These are phyloP conservation scores for Linnemannia elongata DNA, from an alignment of 192 early-diverging fungal species.

Conservation along the genomic window DNA sequence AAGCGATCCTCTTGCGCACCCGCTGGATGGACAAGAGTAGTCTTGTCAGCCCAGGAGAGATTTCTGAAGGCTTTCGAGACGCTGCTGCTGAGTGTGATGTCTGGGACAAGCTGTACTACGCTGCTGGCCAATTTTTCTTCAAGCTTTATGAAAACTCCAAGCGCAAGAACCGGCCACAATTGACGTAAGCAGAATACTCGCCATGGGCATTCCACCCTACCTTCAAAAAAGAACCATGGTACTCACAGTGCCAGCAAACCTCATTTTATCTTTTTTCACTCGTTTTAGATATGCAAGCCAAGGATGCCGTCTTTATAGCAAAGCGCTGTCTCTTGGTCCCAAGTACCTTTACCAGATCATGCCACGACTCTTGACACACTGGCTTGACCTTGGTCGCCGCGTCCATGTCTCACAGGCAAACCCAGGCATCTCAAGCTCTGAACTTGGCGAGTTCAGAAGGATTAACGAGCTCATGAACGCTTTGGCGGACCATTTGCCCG, in stretches of 20 bases:
- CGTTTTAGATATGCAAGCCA: conserved; percentile 22
- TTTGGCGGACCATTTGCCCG: conserved; percentile 44
- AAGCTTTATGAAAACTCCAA: conserved; percentile 59
- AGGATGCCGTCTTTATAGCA: conserved; percentile 36
- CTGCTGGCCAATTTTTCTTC: conserved; percentile 73
- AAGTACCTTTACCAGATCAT: conserved; percentile 89
- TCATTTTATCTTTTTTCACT: background rate
- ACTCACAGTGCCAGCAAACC: background rate
- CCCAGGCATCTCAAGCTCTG: background rate
- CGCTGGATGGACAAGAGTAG: conserved; percentile 71
- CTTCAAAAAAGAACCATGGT: background rate
- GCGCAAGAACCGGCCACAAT: conserved; percentile 9
- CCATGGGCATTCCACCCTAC: background rate
- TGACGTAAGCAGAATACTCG: background rate
- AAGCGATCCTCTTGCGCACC: conserved; percentile 64
- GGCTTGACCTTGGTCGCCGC: conserved; percentile 79
- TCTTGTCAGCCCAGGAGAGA: conserved; percentile 49
- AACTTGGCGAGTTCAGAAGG: conserved; percentile 16
- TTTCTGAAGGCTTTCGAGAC: conserved; percentile 58
- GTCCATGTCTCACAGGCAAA: conserved; percentile 8
- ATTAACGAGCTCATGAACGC: conserved; percentile 35
- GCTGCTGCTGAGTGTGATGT: conserved; percentile 38
- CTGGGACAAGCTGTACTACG: conserved; percentile 80
- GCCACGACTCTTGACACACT: conserved; percentile 87
- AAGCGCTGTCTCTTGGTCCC: conserved; percentile 74